phyloP scores from a whole-genome alignment of 306 rosid genomes.

The Inga oerstediana region DNA sequence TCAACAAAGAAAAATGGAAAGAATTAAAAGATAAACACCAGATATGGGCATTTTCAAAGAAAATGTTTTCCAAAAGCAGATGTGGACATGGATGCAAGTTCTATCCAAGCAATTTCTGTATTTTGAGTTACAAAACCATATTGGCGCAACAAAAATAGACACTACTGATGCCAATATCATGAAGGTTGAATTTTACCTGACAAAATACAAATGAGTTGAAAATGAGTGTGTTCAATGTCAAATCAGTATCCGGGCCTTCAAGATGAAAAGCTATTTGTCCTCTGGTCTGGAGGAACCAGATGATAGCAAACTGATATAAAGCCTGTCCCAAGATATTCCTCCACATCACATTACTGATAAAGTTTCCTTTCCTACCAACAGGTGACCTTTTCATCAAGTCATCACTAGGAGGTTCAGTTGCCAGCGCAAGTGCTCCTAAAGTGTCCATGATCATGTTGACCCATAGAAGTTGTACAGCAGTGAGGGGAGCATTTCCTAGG shows the following conservation, averaged over 20 bases:
- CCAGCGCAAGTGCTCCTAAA: slow-evolving; percentile 97
- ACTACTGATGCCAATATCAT: slow-evolving; percentile 7
- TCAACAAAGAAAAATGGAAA: slow-evolving; percentile 15
- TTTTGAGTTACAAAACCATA: slow-evolving; percentile 13
- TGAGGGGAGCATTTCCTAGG: slow-evolving; percentile 88
- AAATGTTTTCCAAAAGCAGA: slow-evolving; percentile 6
- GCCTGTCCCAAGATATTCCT: slow-evolving; percentile 95
- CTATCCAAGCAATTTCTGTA: not conserved
- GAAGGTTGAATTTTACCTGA: slow-evolving; percentile 66
- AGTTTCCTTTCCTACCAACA: slow-evolving; percentile 97
- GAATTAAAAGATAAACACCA: not conserved
- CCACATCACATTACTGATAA: slow-evolving; percentile 97
- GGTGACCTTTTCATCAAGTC: slow-evolving; percentile 90
- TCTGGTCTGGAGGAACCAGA: slow-evolving; percentile 91
- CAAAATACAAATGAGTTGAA: slow-evolving; percentile 96
- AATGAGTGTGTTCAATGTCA: slow-evolving; percentile 83
- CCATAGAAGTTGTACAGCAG: slow-evolving; percentile 99
- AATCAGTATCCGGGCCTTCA: slow-evolving; percentile 68
- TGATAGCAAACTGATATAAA: slow-evolving; percentile 72
- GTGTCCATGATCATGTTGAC: slow-evolving; percentile 99
- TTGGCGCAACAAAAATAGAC: not conserved
- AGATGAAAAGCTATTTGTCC: slow-evolving; percentile 77
- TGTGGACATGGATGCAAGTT: not conserved
- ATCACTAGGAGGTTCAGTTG: slow-evolving; percentile 91
- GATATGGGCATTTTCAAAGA: not conserved